Percentiles rank a stretch among this genome's conserved stretches.
Evolutionary conservation across 176 grass and related monocot genomes (phyloP).

Genomic region (Cenchrus fungigraminus): DNA sequence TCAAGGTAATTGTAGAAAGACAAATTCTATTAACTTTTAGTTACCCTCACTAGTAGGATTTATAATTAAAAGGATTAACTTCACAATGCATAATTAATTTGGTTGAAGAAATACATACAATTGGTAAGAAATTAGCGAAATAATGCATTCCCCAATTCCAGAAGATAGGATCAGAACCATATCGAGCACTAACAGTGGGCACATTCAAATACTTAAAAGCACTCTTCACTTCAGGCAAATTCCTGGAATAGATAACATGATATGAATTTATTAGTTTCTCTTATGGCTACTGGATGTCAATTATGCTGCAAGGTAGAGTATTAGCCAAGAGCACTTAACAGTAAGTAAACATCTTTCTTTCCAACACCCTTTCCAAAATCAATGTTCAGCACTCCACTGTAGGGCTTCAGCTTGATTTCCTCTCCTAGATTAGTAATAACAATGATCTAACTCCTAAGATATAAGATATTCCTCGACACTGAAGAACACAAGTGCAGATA

Average conservation of each 20-base stretch:
- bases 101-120: constrained; percentile 54
- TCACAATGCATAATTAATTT: constrained; percentile 13
- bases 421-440: constrained; percentile 63
- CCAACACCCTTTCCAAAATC: constrained; percentile 92
- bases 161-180: constrained; percentile 90
- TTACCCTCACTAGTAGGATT: background rate
- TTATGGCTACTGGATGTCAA: background rate
- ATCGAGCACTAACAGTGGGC: constrained; percentile 91
- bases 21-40: background rate
- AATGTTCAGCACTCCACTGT: constrained; percentile 82
- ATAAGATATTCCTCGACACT: constrained; percentile 23
- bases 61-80: background rate
- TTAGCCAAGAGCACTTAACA: constrained; percentile 60
- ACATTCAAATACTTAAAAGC: constrained; percentile 77
- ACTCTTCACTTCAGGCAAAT: constrained; percentile 94
- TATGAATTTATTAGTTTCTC: constrained; percentile 19
- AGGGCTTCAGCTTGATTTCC: constrained; percentile 87
- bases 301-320: background rate
- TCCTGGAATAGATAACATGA: constrained; percentile 60
- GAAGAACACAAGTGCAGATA: background rate
- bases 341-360: constrained; percentile 88
- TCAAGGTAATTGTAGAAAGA: background rate
- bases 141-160: constrained; percentile 99
- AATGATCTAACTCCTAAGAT: background rate
- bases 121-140: constrained; percentile 73